Percentiles rank a stretch among this genome's conserved stretches.
These are phyloP conservation scores for Sclerospora graminicola DNA, from an alignment of 352 stramenopile genomes.

Conservation along the genomic window DNA sequence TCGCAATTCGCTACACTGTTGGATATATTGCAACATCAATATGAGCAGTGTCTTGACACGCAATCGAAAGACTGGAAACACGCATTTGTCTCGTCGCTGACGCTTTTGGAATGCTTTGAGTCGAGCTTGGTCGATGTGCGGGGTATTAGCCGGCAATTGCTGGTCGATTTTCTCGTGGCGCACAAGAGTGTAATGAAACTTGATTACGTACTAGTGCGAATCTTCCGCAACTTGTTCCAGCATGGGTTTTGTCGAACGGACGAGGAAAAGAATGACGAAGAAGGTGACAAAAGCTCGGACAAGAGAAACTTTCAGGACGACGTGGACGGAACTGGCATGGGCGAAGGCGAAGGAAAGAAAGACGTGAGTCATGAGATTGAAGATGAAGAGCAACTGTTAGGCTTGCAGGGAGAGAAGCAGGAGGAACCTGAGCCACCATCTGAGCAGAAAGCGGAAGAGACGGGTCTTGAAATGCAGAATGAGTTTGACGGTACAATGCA, in stretches of 20 bases:
- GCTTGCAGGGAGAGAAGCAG: conserved; percentile 91
- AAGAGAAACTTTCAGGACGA: conserved; percentile 97
- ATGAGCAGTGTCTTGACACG: conserved; percentile 22
- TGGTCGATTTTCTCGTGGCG: conserved; percentile 67
- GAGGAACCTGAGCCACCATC: conserved; percentile 68
- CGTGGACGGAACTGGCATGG: conserved; percentile 99
- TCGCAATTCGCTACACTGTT: conserved; percentile 42
- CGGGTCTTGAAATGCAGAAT: conserved; percentile 99
- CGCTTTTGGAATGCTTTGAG: conserved; percentile 49
- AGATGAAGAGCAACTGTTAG: conserved; percentile 99
- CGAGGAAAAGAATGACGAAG: conserved; percentile 83
- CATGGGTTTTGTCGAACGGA: conserved; percentile 93
- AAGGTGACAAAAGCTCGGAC: conserved; percentile 69
- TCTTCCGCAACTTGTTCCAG: conserved; percentile 94
- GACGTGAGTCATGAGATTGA: conserved; percentile 99
- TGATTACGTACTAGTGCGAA: conserved; percentile 90
- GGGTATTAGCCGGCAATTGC: conserved; percentile 68
- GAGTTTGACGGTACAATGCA: conserved; percentile 99
- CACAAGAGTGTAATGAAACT: conserved; percentile 92
- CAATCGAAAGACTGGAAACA: conserved; percentile 17
- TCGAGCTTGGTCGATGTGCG: conserved; percentile 52
- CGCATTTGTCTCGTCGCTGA: conserved; percentile 34
- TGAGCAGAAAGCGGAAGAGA: conserved; percentile 90
- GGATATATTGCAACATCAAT: conserved; percentile 39
- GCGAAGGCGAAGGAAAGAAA: conserved; percentile 97